phyloP scores from a whole-genome alignment of 305 asterid genomes.

The Fraxinus dipetala region DNA sequence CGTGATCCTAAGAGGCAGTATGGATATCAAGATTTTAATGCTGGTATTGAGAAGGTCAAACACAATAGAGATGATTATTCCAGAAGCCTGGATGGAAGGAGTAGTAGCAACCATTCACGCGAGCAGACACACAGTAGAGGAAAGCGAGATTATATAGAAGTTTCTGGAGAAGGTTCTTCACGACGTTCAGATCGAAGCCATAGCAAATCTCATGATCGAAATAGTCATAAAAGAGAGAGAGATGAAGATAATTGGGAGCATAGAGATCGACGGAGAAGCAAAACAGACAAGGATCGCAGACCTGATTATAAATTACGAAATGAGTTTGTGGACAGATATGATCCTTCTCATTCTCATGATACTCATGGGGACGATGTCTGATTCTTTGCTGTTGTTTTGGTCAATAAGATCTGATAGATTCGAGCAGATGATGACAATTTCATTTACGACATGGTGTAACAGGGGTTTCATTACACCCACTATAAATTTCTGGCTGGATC shows the following conservation, averaged over 20 bases:
- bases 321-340: slow-evolving; percentile 73
- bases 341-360: slow-evolving; percentile 51
- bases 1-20: slow-evolving; percentile 34
- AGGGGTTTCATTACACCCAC: background rate
- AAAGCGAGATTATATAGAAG: slow-evolving; percentile 29
- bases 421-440: slow-evolving; percentile 17
- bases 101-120: slow-evolving; percentile 27
- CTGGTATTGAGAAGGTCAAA: slow-evolving; percentile 32
- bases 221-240: slow-evolving; percentile 41
- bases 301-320: slow-evolving; percentile 27
- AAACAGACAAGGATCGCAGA: slow-evolving; percentile 27
- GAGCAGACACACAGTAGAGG: slow-evolving; percentile 32
- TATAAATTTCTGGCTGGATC: background rate
- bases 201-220: slow-evolving; percentile 40
- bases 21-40: slow-evolving; percentile 30
- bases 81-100: slow-evolving; percentile 37
- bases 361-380: slow-evolving; percentile 23
- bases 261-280: slow-evolving; percentile 37
- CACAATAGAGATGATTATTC: slow-evolving; percentile 34
- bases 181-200: slow-evolving; percentile 35
- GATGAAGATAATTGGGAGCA: slow-evolving; percentile 32
- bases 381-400: background rate
- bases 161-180: slow-evolving; percentile 30
- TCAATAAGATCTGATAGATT: slow-evolving; percentile 2
- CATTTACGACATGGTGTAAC: background rate